Percentiles rank a stretch among this genome's conserved stretches.
Evolutionary conservation across 192 early-diverging fungal species (phyloP).

Genomic region (Coemansia javaensis): DNA sequence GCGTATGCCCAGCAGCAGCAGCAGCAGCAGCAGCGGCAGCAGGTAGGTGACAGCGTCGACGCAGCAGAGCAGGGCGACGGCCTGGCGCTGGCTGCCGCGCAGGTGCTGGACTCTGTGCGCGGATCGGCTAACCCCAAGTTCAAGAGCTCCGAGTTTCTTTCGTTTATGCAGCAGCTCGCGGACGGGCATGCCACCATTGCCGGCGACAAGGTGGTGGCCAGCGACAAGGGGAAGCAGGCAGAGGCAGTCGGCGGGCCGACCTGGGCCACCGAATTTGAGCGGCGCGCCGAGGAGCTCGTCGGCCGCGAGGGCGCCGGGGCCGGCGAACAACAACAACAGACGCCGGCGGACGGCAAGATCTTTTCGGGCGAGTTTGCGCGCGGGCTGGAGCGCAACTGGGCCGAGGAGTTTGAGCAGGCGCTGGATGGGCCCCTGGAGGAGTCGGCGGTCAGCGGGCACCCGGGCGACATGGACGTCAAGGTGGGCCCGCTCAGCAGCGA

Average conservation of each 20-base stretch:
- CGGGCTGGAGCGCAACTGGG: slow-evolving; percentile 55
- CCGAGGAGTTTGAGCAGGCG: slow-evolving; percentile 57
- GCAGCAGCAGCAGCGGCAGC: slow-evolving; percentile 28
- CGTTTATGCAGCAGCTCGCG: slow-evolving; percentile 87
- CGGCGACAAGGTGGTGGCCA: slow-evolving; percentile 71
- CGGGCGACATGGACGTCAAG: slow-evolving; percentile 48
- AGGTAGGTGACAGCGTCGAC: slow-evolving; percentile 34
- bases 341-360: slow-evolving; percentile 48
- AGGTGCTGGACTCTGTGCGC: slow-evolving; percentile 72
- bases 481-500: slow-evolving; percentile 55
- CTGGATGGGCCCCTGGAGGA: slow-evolving; percentile 46
- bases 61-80: slow-evolving; percentile 54
- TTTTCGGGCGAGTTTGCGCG: slow-evolving; percentile 56
- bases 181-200: slow-evolving; percentile 85
- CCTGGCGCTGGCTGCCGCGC: slow-evolving; percentile 74
- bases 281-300: slow-evolving; percentile 51
- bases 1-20: slow-evolving; percentile 7
- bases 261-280: slow-evolving; percentile 70
- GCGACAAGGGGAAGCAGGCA: slow-evolving; percentile 28
- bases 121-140: slow-evolving; percentile 88
- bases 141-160: slow-evolving; percentile 83
- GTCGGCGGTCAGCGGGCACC: slow-evolving; percentile 44
- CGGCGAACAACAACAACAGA: slow-evolving; percentile 24
- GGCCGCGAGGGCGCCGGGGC: slow-evolving; percentile 38
- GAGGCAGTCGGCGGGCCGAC: slow-evolving; percentile 45